A percentile compares a stretch with the other conserved stretches of the same genome.
Evolutionary conservation across 1,139 yeast genomes (phyloP).

Genomic region (Debaryomycetaceae sp.): DNA sequence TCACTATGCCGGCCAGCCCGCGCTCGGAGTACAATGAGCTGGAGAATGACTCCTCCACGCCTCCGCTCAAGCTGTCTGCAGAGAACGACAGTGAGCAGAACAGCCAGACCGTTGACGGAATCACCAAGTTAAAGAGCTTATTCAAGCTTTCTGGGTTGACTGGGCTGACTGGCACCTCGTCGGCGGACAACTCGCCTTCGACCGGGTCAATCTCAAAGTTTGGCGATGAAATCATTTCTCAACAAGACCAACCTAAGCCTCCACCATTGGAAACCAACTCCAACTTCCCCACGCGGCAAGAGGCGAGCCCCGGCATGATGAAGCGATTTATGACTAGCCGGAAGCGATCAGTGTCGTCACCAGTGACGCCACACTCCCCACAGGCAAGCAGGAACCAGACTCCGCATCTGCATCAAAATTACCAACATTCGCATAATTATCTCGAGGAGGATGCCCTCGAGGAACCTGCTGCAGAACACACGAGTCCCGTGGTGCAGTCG

Average conservation of each 20-base stretch:
- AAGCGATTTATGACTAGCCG: conserved; percentile 18
- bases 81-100: too few species aligned
- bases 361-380: conserved; percentile 17
- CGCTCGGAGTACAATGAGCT: not conserved
- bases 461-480: too few species aligned
- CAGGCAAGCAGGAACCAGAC: conserved; percentile 16
- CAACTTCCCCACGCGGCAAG: conserved; percentile 9
- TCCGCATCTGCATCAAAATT: too few species aligned
- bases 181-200: too few species aligned
- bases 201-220: too few species aligned
- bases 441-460: conserved; percentile 8
- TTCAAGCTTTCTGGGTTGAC: conserved; percentile 16
- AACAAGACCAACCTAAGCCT: too few species aligned
- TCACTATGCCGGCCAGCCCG: too few species aligned
- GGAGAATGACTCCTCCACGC: not conserved
- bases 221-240: too few species aligned
- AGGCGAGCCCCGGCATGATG: conserved; percentile 10
- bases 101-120: conserved; percentile 6
- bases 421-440: too few species aligned
- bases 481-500: conserved; percentile 32
- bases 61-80: not conserved
- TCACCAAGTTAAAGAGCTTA: conserved; percentile 21
- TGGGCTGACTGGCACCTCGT: conserved; percentile 1
- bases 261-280: too few species aligned
- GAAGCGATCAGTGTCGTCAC: conserved; percentile 23